Evolutionary conservation across 2,329 filamentous ascomycete species (phyloP).

Genomic region (Neocatenulostroma microsporum): DNA sequence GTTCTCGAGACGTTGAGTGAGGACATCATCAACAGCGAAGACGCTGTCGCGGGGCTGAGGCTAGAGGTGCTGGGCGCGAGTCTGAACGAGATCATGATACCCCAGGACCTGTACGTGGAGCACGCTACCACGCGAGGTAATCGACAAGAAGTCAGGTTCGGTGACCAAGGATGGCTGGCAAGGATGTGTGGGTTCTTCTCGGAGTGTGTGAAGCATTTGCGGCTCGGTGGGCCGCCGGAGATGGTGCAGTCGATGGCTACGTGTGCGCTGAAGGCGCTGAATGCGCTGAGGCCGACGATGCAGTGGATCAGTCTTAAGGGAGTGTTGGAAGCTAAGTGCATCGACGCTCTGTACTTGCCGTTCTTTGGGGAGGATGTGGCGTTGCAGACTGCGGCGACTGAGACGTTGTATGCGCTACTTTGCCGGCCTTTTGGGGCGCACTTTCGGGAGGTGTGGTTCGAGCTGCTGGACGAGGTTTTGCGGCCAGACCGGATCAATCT

Average conservation of each 20-base stretch:
- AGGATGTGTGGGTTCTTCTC: conserved; percentile 67
- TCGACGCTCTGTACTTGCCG: conserved; percentile 62
- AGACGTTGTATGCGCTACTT: conserved; percentile 32
- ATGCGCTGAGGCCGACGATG: conserved; percentile 69
- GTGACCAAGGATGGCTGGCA: conserved; percentile 78
- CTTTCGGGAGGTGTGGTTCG: conserved; percentile 50
- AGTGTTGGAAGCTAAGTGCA: conserved; percentile 61
- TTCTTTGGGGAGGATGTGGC: conserved; percentile 62
- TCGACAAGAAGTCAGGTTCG: conserved; percentile 62
- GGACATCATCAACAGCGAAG: conserved; percentile 83
- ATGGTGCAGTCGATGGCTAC: conserved; percentile 43
- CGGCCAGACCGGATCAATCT: conserved; percentile 24
- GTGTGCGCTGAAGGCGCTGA: conserved; percentile 68
- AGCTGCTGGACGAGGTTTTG: conserved; percentile 22
- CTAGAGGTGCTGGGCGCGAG: conserved; percentile 79
- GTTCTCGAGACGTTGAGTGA: conserved; percentile 89
- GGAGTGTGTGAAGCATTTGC: conserved; percentile 54
- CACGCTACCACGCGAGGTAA: conserved; percentile 55
- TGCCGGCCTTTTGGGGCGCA: conserved; percentile 51
- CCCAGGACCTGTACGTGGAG: conserved; percentile 63
- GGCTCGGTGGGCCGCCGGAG: conserved; percentile 46
- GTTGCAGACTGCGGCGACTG: conserved; percentile 59
- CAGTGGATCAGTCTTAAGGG: conserved; percentile 83
- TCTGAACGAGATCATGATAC: conserved; percentile 89
- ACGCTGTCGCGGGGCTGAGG: conserved; percentile 73